Evolutionary conservation across 305 asterid genomes (phyloP), one percentile per base, ranked within the genome.

Genomic region (Solanum hybrid): DNA sequence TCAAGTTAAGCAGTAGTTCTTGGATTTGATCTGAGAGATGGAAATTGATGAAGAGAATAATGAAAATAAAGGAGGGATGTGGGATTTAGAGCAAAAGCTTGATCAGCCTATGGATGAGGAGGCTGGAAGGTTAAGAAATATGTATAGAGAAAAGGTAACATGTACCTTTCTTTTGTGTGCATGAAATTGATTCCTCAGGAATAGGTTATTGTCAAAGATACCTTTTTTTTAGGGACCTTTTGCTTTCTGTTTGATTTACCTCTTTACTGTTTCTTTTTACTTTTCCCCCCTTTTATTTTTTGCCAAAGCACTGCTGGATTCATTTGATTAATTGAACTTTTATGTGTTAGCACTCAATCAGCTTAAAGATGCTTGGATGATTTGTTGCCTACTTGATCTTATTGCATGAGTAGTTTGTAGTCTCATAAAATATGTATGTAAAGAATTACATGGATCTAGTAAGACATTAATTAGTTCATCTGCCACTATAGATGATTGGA

Each of bases 101-200:
- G 99, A 98, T 93, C 99, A 97, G 91, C 98, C 99, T 32, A 96
- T 98, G 99, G 99, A 98, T 85, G 99, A 96, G 91, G 99, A 98
- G 85, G 99, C 98, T 95, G 98, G 95, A 51, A 96, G 94, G 69
- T 94, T 98, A 85, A 96, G 93, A 81, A 95, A 96, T 89, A 93
- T 96, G 99, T 95, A 93, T 27, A 93, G 97, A 91, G 98, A 98
- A 92, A 96, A 98, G 99, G 99, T 95, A 79, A 29, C 72, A 35
- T 24, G 37, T 77, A n/a, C 3, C 86, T 26, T 37, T 88, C 22
- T 13, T 51, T 15, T 66, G 13, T 45, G 12, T 42, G 27, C 36
- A 42, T 84, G 87, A 36, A 37, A 64, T 36, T 45, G 87, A 82
- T 17, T 82, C 87, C 72, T 42, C 26, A 27, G 10, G 24, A 27